Conservation (phyloP, 2,329 filamentous ascomycete genomes). For the Endothia cerciana region DNA sequence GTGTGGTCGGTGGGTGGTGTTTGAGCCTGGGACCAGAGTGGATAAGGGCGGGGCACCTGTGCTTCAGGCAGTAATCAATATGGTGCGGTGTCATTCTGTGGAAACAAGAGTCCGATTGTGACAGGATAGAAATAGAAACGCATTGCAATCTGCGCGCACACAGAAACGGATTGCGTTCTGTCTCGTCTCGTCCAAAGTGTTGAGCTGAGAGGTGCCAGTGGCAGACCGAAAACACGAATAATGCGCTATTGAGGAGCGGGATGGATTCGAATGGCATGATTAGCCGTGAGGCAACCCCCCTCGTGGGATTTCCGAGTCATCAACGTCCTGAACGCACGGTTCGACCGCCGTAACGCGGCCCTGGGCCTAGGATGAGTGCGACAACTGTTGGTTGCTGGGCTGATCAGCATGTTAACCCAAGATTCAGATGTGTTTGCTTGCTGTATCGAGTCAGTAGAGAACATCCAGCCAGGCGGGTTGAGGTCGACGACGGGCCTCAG, state of each 20-base stretch:
- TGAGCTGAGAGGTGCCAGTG: neutral
- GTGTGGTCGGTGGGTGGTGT: neutral
- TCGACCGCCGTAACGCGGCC: neutral
- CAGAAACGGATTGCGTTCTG: neutral
- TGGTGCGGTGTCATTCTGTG: slow-evolving; percentile 3
- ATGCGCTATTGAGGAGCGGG: neutral
- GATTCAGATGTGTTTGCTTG: slow-evolving; percentile 8
- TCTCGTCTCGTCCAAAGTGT: neutral
- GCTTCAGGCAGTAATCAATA: neutral
- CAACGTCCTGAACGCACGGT: neutral
- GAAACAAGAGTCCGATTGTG: neutral
- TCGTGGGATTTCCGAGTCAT: neutral
- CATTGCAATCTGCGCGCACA: neutral
- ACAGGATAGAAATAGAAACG: slow-evolving; percentile 11
- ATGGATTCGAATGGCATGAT: slow-evolving; percentile 1
- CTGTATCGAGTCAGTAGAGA: slow-evolving; percentile 11
- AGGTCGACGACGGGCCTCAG: neutral
- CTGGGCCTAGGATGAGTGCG: neutral
- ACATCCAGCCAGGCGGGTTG: neutral
- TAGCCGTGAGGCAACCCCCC: neutral
- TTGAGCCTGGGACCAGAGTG: slow-evolving; percentile 4
- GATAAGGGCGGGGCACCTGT: neutral
- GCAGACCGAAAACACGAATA: neutral
- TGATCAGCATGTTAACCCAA: neutral
- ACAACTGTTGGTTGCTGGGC: neutral